Evolutionary conservation across 2,329 filamentous ascomycete genomes (phyloP), one percentile per base, ranked within the genome.

Genomic region (Phialophora tarda): DNA sequence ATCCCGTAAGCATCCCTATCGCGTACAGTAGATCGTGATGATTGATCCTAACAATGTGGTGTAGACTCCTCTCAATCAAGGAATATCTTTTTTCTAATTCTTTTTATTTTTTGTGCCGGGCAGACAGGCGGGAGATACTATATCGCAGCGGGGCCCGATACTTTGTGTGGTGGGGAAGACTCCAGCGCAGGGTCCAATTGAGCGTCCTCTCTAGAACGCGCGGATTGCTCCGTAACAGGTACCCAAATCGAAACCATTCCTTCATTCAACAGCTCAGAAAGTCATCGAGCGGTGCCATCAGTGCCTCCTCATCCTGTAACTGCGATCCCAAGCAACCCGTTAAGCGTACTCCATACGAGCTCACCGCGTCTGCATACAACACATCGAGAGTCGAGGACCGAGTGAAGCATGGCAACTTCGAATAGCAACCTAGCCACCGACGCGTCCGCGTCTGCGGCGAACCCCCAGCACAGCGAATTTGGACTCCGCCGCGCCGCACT

Each of bases 401-500:
- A 53, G 8, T 44, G 3, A 24, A 24, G 11, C 10, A 65, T 61
- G 54, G 38, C 53, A 53, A 64, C 53, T 8, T 51, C 57, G 14
- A 47, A 59, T 30, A 54, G 44, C 44, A 30, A 51, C 28, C n/a
- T 10, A 12, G 44, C 58, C 8, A 38, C 73, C 73, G 7, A 73
- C 72, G 24, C 75, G 73, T 53, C 66, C 12, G 38, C 34, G 34
- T 41, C 34, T 17, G 34, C 14, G 14, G 4, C 34, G 11, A 11
- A 50, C 12, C 28, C 30, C 23, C 60, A 69, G 48, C 63, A 63
- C 10, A 69, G 59, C 23, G 67, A 74, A 74, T 79, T 65, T 73
- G 77, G 58, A 71, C 60, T 38, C 66, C 75, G 66, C 68, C 74
- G 54, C 69, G 75, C 64, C 69, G 76, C 69, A 64, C 53, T 72